Evolutionary conservation across 352 stramenopile genomes (phyloP).

Genomic region (Phytopythium helicoides): DNA sequence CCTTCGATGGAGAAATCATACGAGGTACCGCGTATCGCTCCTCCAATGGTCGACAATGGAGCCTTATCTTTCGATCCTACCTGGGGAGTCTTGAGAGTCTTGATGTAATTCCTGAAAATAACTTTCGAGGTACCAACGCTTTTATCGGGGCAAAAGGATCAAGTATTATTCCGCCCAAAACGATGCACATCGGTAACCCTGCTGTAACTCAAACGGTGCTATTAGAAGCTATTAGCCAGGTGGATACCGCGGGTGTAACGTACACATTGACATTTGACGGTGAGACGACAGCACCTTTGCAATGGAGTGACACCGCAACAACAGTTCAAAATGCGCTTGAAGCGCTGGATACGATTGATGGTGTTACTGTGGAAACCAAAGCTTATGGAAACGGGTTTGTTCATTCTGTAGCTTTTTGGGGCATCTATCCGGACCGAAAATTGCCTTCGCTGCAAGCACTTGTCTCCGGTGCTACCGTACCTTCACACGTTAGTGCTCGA

Average conservation of each 20-base stretch:
- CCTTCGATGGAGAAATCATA: slow-evolving; percentile 41
- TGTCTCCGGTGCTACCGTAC: slow-evolving; percentile 15
- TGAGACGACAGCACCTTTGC: slow-evolving; percentile 37
- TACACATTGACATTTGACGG: slow-evolving; percentile 55
- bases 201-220: slow-evolving; percentile 50
- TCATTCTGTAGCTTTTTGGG: slow-evolving; percentile 88
- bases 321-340: slow-evolving; percentile 44
- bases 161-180: slow-evolving; percentile 30
- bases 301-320: slow-evolving; percentile 29
- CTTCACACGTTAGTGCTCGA: slow-evolving; percentile 31
- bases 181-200: slow-evolving; percentile 52
- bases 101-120: slow-evolving; percentile 51
- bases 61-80: slow-evolving; percentile 71
- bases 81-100: slow-evolving; percentile 49
- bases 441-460: slow-evolving; percentile 38
- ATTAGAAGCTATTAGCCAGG: slow-evolving; percentile 30
- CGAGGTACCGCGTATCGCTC: slow-evolving; percentile 30
- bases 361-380: slow-evolving; percentile 44
- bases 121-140: slow-evolving; percentile 55
- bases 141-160: slow-evolving; percentile 46
- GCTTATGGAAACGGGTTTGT: slow-evolving; percentile 54
- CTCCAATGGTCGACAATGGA: slow-evolving; percentile 53
- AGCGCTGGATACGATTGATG: slow-evolving; percentile 43
- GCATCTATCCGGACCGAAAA: slow-evolving; percentile 55
- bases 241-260: slow-evolving; percentile 26